Evolutionary conservation across 129 eudicot genomes (phyloP), one percentile per base, ranked within the genome.

Genomic region (Flaveria sonorensis): DNA sequence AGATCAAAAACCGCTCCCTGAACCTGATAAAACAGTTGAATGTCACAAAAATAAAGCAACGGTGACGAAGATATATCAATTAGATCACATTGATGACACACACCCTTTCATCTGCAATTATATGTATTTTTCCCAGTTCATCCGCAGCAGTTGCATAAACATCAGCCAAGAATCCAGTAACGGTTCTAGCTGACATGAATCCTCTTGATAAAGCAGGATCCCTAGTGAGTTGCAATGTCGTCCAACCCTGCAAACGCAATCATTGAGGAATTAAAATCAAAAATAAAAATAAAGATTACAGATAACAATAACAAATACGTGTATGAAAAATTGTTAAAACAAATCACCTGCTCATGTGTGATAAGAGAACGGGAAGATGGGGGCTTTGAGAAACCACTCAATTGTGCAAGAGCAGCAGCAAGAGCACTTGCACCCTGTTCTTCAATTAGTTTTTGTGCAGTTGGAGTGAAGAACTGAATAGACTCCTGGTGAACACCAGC

Each of bases 1-100:
- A 94, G 97, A 83, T 94, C 98, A 78, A 94, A 94, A 70, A 94
- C 96, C 14, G 97, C 97, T 68, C 98, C 98, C 48, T 87, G 96
- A 52, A 91, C 87, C 98, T 94, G 87, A 81, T 16, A 70, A 52
- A 57, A 72, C 24, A 69, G 47, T 57, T 24, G 46, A 1, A 14
- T 30, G 80, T 81, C 59, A 55, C 65, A 45, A 55, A 42, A 80
- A 30, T 30, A 62, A 42, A 26, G 65, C 7, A 48, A 32, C 39
- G 3, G 28, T 48, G 4, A 79, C 47, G 24, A 14, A 2, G 5
- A 18, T 57, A 7, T 12, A 12, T 39, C 12, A 42, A 71, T 18
- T 40, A 57, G 47, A 16, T 21, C 14, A 23, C 21, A 60, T 53
- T 40, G 6, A 55, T 47, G 30, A 24, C 12, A 81, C 76, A 9